Percentiles rank a stretch among this genome's conserved stretches.
Evolutionary conservation across 805 yeast genomes (phyloP).

Genomic region (Spathaspora passalidarum): DNA sequence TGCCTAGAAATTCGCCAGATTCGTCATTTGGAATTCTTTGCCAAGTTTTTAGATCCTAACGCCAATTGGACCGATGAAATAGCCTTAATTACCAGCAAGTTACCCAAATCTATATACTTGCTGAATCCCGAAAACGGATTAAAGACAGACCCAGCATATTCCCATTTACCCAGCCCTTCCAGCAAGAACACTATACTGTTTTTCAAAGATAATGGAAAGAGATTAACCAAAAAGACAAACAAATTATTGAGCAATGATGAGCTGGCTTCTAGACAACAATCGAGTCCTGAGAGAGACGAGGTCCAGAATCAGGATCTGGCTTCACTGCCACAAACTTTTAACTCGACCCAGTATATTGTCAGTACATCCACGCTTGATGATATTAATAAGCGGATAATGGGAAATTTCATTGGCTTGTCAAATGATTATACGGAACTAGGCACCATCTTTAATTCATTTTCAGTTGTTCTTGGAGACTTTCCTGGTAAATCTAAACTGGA

Average conservation of each 20-base stretch:
- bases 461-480: conserved; percentile 44
- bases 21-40: conserved; percentile 58
- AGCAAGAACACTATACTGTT: conserved; percentile 27
- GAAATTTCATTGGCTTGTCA: conserved; percentile 55
- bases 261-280: conserved; percentile 8
- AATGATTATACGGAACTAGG: conserved; percentile 76
- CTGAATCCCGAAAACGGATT: conserved; percentile 47
- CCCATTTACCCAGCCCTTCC: conserved; percentile 33
- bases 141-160: conserved; percentile 31
- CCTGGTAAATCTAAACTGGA: conserved; percentile 19
- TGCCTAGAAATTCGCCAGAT: conserved; percentile 61
- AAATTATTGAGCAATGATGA: background rate
- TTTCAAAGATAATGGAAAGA: conserved; percentile 28
- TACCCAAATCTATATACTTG: conserved; percentile 38
- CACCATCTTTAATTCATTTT: conserved; percentile 48
- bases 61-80: conserved; percentile 77
- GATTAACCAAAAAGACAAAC: conserved; percentile 19
- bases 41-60: conserved; percentile 81
- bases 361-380: conserved; percentile 50
- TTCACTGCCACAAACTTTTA: background rate
- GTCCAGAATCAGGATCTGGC: background rate
- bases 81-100: conserved; percentile 30
- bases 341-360: conserved; percentile 11
- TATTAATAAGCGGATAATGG: conserved; percentile 52
- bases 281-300: conserved; percentile 7